Base-by-base conservation (phyloP, 2,329 filamentous ascomycete species). In the Nigrospora sphaerica region DNA sequence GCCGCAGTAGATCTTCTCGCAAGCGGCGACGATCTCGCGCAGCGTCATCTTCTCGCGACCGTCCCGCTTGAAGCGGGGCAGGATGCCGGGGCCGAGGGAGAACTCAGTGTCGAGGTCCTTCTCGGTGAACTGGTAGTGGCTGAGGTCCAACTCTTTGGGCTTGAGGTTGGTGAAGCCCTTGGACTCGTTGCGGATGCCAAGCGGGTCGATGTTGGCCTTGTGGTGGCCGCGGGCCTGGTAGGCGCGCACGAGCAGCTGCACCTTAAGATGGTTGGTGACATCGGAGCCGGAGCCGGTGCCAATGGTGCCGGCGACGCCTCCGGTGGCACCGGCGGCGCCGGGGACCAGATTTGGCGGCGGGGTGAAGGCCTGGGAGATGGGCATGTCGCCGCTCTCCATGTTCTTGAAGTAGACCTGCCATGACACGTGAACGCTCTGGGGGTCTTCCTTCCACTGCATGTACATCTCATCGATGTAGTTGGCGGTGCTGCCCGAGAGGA, bases 391-490 rank as follows among this genome's bases (percentile, higher is more conserved):
- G 56, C 83, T 87, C 76, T 98, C 93, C 87, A 98, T 96, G 74
- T 98, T 98, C 74, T 85, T 88, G 80, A 98, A 98, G 80, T 98
- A 98, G 65, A 95, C 85, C 74, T 95, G 92, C 93, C 93, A 98
- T 67, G 93, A 98, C 60, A 95, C 79, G 71, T 98, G 93, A 49
- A 98, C 93, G 64, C 88, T 95, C 60, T 83, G 80, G 44, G 93
- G 91, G 60, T 98, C 90, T 54, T 87, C 77, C 72, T 92, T 95
- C 93, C 93, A 98, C 66, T 91, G 84, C 74, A 96, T 76, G 72
- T 98, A 98, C 93, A 98, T 98, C 76, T 96, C 93, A 69, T 98
- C 93, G 66, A 98, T 89, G 74, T 98, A 98, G 75, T 95, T 96
- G 70, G 93, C 93, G 50, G 92, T 93, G 75, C 88, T 97, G 57